Conservation (phyloP, 257 asterid genomes). For the Coffea canephora region DNA sequence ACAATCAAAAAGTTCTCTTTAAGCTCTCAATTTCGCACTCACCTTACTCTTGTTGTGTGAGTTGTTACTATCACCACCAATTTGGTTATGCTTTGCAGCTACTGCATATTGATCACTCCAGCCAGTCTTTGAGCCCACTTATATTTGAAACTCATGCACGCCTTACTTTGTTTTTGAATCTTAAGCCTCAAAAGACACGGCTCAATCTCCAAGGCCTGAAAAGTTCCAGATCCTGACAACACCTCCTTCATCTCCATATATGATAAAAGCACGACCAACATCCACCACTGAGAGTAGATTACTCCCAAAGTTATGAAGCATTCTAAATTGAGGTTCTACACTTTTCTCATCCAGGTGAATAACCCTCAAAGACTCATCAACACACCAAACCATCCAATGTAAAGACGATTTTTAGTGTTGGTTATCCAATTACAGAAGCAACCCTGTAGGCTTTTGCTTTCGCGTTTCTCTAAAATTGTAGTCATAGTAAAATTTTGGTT, state of each 20-base stretch:
- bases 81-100: constrained; percentile 39
- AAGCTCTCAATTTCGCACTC: constrained; percentile 9
- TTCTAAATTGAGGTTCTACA: constrained; percentile 82
- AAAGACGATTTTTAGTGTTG: too few relatives aligned
- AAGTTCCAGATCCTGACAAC: constrained; percentile 78
- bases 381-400: constrained; percentile 9
- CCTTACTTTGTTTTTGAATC: constrained; percentile 85
- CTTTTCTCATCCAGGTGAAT: constrained; percentile 33
- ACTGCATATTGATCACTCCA: constrained; percentile 66
- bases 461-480: too few relatives aligned
- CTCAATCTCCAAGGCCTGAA: constrained; percentile 52
- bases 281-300: constrained; percentile 63
- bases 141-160: constrained; percentile 41
- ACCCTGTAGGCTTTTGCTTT: too few relatives aligned
- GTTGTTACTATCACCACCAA: too few relatives aligned
- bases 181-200: constrained; percentile 46
- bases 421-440: too few relatives aligned
- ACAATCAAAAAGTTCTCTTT: too few relatives aligned
- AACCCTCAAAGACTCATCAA: constrained; percentile 34
- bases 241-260: constrained; percentile 86
- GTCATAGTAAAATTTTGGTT: too few relatives aligned
- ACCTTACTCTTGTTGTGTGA: too few relatives aligned
- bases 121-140: constrained; percentile 30
- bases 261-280: constrained; percentile 70
- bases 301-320: constrained; percentile 81